Conservation (phyloP, 1,284 basidiomycete genomes). For the Austroboletus olivaceoglutinosus region DNA sequence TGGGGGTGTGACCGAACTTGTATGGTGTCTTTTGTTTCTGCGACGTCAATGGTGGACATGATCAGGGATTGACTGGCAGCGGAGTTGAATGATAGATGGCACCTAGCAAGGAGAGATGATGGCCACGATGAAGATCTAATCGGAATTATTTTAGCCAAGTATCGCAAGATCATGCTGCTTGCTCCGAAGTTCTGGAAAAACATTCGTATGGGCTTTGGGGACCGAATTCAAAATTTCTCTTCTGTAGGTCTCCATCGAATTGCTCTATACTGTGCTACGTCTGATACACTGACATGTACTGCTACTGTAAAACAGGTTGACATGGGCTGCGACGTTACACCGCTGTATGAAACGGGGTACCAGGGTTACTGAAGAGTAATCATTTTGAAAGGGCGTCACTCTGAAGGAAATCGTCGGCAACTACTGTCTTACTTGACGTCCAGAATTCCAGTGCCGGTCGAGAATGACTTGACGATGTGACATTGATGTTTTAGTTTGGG, state of each 20-base stretch:
- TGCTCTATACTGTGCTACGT: too few species aligned
- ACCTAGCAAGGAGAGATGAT: slow-evolving; percentile 1
- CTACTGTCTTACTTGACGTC: not conserved
- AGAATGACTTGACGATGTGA: too few species aligned
- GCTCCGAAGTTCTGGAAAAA: not conserved
- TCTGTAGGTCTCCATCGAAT: too few species aligned
- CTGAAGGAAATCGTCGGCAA: not conserved
- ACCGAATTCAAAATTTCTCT: too few species aligned
- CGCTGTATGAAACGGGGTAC: not conserved
- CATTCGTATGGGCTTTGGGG: too few species aligned
- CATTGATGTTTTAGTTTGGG: too few species aligned
- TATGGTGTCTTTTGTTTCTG: slow-evolving; percentile 48
- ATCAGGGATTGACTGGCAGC: not conserved
- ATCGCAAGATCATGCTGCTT: too few species aligned
- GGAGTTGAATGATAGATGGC: not conserved
- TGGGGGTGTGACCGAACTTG: slow-evolving; percentile 73
- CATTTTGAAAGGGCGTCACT: not conserved
- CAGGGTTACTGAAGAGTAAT: too few species aligned
- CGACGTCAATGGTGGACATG: slow-evolving; percentile 28
- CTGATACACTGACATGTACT: not conserved
- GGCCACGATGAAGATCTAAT: slow-evolving; percentile 15
- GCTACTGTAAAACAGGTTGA: not conserved
- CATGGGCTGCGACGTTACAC: not conserved
- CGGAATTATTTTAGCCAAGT: too few species aligned
- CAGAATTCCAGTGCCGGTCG: too few species aligned